Base-by-base conservation (phyloP, 2,329 filamentous ascomycete species). In the Xylaria sp. region DNA sequence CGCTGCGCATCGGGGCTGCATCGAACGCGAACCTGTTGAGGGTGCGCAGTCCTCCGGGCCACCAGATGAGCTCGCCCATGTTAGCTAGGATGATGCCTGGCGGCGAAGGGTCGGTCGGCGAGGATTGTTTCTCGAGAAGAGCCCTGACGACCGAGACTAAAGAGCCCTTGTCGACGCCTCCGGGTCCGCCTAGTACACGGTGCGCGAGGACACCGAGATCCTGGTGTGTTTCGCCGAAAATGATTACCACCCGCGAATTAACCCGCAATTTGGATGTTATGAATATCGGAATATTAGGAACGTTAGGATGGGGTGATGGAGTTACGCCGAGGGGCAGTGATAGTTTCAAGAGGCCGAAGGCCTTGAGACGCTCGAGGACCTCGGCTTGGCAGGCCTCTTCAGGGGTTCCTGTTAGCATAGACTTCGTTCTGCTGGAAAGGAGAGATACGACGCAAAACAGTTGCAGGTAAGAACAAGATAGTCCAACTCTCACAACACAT, bases 61-160 rank as follows among this genome's bases (percentile, higher is more conserved):
- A 93, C 90, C 93, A 98, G 75, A 90, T 84, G 20, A 92, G 82
- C 80, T 97, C 90, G 4, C 93, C 93, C 3, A 89, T 84, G 77
- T 97, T 98, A 55, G 93, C 88, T 31, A 97, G 82, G 34, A 98
- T 81, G 65, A 98, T 82, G 2, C 87, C 91, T 0, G 86, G 89
- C 1, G 82, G 72, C 1, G 78, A 73, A 0, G 76, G 34, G 23
- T 84, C 81, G 0, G 73, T 15, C 0, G 78, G 71, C 15, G 79
- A 81, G 41, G 79, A 79, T 28, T 56, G 70, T 65, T 84, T 80
- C 18, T 74, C 63, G 51, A 76, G 76, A 4, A 90, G 79, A 13
- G 78, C 81, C 44, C 83, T 79, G 28, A 91, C 86, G 66, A 95
- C 83, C 12, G 89, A 86, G 37, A 95, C 81, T 50, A 91, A 85